phyloP scores from a whole-genome alignment of 1,284 basidiomycete species.

The Apiotrichum gracile region DNA sequence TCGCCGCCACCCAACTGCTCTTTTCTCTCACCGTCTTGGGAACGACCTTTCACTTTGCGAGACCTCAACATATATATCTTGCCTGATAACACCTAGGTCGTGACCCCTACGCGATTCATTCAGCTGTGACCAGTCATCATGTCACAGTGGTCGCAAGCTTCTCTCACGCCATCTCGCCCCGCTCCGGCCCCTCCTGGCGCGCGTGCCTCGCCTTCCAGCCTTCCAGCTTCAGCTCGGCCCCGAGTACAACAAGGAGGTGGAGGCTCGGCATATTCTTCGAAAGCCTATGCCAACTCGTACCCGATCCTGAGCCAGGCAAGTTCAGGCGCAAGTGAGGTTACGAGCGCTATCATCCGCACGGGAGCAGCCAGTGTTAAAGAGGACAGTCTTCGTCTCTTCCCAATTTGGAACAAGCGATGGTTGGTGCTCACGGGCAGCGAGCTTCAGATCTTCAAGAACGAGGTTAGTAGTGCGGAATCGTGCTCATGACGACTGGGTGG shows the following conservation, averaged over 20 bases:
- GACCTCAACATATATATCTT: no score
- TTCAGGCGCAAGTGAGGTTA: conserved; percentile 4
- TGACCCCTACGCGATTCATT: no score
- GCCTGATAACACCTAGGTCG: no score
- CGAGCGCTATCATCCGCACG: conserved; percentile 26
- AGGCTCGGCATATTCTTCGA: conserved; percentile 17
- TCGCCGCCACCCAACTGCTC: no score
- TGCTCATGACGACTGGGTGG: no score
- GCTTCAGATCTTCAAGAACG: conserved; percentile 82
- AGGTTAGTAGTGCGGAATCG: no score
- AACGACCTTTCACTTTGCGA: no score
- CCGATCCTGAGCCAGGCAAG: conserved; percentile 21
- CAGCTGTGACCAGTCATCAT: conserved; percentile 10
- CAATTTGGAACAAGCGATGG: conserved; percentile 83
- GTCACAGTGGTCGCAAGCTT: conserved; percentile 27
- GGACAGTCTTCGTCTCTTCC: conserved; percentile 72
- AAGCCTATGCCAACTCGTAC: conserved; percentile 31
- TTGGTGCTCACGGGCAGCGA: conserved; percentile 75
- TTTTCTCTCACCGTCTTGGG: no score
- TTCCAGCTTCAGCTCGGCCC: background rate
- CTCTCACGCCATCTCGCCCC: conserved; percentile 37
- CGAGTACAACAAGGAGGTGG: conserved; percentile 1
- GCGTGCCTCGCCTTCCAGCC: conserved; percentile 6
- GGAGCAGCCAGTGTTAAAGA: conserved; percentile 79
- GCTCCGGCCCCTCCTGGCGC: conserved; percentile 33